phyloP scores from a whole-genome alignment of 2,329 filamentous ascomycete genomes.

The Verticillium nonalfalfae region DNA sequence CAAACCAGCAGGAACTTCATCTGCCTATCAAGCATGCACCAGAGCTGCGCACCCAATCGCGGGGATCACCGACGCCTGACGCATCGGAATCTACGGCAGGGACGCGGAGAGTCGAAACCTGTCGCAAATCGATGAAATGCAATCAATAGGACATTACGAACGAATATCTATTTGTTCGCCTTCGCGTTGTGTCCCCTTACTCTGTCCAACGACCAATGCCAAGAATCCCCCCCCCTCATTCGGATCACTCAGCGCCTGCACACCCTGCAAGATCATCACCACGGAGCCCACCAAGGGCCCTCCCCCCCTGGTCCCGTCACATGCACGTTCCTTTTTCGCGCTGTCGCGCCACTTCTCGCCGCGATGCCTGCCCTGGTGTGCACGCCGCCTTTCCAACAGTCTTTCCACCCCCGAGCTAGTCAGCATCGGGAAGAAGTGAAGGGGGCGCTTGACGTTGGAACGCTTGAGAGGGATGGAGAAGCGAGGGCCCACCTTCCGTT shows the following conservation, averaged over 20 bases:
- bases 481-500: not conserved
- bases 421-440: not conserved
- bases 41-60: not conserved
- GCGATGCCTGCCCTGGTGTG: not conserved
- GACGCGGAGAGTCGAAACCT: not conserved
- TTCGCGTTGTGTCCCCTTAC: not conserved
- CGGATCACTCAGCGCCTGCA: not conserved
- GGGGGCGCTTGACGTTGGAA: not conserved
- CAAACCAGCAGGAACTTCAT: not conserved
- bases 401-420: not conserved
- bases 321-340: not conserved
- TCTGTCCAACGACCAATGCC: not conserved
- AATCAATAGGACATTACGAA: not conserved
- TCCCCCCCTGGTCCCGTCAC: not conserved
- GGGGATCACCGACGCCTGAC: not conserved
- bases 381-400: not conserved
- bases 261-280: not conserved
- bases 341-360: not conserved
- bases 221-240: not conserved
- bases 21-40: not conserved
- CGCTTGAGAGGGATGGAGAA: not conserved
- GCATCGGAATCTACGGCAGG: not conserved
- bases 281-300: not conserved
- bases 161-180: not conserved
- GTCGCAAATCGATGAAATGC: not conserved